phyloP scores from a whole-genome alignment of 345 rosid species.

The Erodium maritimum region DNA sequence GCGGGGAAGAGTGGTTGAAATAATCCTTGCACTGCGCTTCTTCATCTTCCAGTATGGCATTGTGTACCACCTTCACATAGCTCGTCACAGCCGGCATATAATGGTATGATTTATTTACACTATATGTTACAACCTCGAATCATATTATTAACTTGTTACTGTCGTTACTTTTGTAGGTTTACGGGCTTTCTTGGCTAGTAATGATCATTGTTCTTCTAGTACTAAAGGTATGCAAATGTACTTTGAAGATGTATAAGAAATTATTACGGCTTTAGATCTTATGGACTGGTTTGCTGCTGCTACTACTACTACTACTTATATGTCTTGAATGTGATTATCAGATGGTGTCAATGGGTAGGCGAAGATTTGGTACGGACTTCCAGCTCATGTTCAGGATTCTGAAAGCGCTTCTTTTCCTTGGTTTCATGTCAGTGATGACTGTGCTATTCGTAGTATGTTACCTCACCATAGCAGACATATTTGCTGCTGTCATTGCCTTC shows the following conservation, averaged over 20 bases:
- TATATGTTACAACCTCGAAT: not conserved
- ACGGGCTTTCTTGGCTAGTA: conserved; percentile 79
- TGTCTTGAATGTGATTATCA: no score
- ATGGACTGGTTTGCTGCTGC: no score
- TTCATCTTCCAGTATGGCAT: conserved; percentile 85
- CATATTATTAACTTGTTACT: not conserved
- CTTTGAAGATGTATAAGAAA: no score
- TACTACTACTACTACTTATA: no score
- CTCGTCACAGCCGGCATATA: conserved; percentile 44
- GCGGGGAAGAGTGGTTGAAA: conserved; percentile 67
- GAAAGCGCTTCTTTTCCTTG: conserved; percentile 82
- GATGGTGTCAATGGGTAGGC: conserved; percentile 81
- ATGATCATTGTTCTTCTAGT: conserved; percentile 51
- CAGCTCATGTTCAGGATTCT: conserved; percentile 89
- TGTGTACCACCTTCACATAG: conserved; percentile 85
- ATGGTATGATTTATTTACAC: conserved; percentile 29
- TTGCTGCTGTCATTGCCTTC: conserved; percentile 68
- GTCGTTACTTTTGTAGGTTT: conserved; percentile 39
- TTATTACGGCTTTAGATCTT: no score
- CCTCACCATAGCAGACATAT: conserved; percentile 62
- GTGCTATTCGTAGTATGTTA: conserved; percentile 52
- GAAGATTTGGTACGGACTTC: conserved; percentile 66
- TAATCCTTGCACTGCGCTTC: conserved; percentile 66
- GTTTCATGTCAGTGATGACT: conserved; percentile 80
- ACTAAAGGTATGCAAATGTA: conserved; percentile 81